Percentiles rank a stretch among this genome's conserved stretches.
phyloP scores from a whole-genome alignment of 495 filamentous ascomycete genomes.

The Lasiosphaeria ovina region DNA sequence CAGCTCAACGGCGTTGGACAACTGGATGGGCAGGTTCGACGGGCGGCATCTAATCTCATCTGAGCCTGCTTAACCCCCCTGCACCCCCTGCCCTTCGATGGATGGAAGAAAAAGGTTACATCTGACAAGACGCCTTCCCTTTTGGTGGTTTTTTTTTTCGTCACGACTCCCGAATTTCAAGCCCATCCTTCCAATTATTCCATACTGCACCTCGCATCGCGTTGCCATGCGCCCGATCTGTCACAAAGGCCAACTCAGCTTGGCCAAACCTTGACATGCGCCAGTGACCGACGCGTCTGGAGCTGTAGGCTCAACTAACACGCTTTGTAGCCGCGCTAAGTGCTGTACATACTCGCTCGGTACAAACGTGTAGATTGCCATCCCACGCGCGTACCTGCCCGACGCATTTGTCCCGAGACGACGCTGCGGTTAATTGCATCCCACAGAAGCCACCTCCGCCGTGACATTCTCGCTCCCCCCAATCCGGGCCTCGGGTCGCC shows the following conservation, averaged over 20 bases:
- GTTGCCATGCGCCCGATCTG: not conserved
- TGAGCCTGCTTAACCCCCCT: not conserved
- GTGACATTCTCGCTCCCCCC: constrained; percentile 18
- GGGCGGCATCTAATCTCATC: not conserved
- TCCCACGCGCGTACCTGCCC: too few species aligned
- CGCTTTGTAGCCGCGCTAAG: not conserved
- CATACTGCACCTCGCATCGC: not conserved
- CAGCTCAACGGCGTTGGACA: not conserved
- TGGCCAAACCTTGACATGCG: constrained; percentile 13
- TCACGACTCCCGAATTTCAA: not conserved
- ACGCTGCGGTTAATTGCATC: constrained; percentile 23
- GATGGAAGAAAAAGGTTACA: not conserved
- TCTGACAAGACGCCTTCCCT: not conserved
- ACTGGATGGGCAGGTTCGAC: not conserved
- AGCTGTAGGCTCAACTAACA: constrained; percentile 8
- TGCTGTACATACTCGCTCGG: too few species aligned
- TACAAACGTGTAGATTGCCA: too few species aligned
- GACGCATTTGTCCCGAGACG: too few species aligned
- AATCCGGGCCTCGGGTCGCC: constrained; percentile 18
- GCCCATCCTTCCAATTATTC: too few species aligned
- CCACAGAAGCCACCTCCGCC: constrained; percentile 2
- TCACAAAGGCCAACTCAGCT: not conserved
- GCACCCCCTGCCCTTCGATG: not conserved
- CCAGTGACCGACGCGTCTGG: not conserved
- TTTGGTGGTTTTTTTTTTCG: not conserved